These are phyloP conservation scores for Diaporthe australafricana DNA, from an alignment of 2,329 filamentous ascomycete species.

Conservation along the genomic window DNA sequence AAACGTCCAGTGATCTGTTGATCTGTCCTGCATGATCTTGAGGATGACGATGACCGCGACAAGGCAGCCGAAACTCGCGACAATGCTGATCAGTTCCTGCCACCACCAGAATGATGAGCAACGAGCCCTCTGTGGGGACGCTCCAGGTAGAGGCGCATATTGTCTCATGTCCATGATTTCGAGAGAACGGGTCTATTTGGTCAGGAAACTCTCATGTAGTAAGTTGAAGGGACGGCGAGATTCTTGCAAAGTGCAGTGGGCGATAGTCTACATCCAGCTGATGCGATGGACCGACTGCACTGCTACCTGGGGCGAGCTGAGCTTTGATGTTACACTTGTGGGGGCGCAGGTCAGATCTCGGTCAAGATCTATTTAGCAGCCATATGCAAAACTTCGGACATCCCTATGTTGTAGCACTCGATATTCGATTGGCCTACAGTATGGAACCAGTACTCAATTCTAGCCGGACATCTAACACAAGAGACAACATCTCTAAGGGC, in stretches of 20 bases:
- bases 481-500: too few relatives aligned
- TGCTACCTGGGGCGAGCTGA: constrained; percentile 8
- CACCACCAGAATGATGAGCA: constrained; percentile 10
- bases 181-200: too few relatives aligned
- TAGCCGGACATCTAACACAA: too few relatives aligned
- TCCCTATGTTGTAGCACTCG: too few relatives aligned
- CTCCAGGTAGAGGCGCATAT: neutral
- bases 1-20: constrained; percentile 10
- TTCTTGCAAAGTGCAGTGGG: too few relatives aligned
- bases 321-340: neutral
- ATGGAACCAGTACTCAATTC: too few relatives aligned
- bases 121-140: neutral
- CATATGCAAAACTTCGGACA: too few relatives aligned
- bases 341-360: neutral
- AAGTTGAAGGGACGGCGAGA: neutral
- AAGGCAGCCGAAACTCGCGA: constrained; percentile 9
- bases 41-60: constrained; percentile 12
- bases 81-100: constrained; percentile 6
- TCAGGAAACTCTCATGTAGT: neutral
- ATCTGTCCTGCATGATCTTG: constrained; percentile 1
- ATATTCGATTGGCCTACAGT: too few relatives aligned
- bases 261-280: too few relatives aligned
- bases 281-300: too few relatives aligned
- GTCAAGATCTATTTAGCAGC: too few relatives aligned
- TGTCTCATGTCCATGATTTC: neutral